Evolutionary conservation across 192 early-diverging fungal genomes (phyloP).

Genomic region (Coemansia umbellata): DNA sequence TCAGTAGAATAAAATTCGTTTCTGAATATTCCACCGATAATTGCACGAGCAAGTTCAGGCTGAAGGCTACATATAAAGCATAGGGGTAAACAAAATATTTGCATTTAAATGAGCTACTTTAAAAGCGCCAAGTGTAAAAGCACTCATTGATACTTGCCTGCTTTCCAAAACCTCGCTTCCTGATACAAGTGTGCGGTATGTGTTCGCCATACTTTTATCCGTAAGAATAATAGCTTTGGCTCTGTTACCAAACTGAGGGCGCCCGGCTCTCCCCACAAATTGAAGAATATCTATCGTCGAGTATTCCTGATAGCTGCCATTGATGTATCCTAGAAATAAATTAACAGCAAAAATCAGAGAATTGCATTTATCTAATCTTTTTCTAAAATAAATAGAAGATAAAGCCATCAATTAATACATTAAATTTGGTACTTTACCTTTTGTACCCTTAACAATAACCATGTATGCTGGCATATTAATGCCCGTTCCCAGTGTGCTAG

Average conservation of each 20-base stretch:
- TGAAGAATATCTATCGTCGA: slow-evolving; percentile 64
- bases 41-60: slow-evolving; percentile 52
- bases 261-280: slow-evolving; percentile 72
- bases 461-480: slow-evolving; percentile 74
- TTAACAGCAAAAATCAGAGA: too few relatives aligned
- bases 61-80: slow-evolving; percentile 48
- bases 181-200: slow-evolving; percentile 56
- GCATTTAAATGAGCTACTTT: too few relatives aligned
- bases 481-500: slow-evolving; percentile 72
- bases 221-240: slow-evolving; percentile 71
- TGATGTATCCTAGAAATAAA: slow-evolving; percentile 19
- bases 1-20: slow-evolving; percentile 30
- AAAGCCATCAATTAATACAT: too few relatives aligned
- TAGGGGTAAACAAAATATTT: background rate
- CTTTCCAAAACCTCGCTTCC: slow-evolving; percentile 64
- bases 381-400: too few relatives aligned
- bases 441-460: slow-evolving; percentile 69
- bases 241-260: slow-evolving; percentile 67
- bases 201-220: slow-evolving; percentile 19
- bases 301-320: slow-evolving; percentile 52
- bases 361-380: too few relatives aligned
- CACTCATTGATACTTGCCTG: slow-evolving; percentile 27
- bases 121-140: background rate
- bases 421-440: too few relatives aligned
- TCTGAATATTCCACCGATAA: slow-evolving; percentile 38